These are phyloP conservation scores for Haematococcus lacustris DNA, from an alignment of 139 green algal species.

Conservation along the genomic window DNA sequence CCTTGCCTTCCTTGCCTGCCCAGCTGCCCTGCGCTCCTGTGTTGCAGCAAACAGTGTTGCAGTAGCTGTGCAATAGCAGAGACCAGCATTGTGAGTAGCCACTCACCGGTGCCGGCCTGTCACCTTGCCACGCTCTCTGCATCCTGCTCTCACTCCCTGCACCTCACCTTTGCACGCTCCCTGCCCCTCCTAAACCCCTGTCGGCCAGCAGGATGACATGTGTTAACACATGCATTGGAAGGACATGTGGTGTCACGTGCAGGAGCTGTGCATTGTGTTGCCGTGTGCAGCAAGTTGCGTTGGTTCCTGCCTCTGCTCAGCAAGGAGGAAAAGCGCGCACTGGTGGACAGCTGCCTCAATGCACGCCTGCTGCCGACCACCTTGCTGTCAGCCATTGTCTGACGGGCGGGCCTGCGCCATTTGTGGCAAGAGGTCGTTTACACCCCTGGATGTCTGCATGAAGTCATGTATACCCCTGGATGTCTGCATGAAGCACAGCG, in stretches of 20 bases:
- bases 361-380: background rate
- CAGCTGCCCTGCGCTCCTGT: too few relatives aligned
- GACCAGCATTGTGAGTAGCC: too few relatives aligned
- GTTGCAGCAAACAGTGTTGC: too few relatives aligned
- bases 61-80: too few relatives aligned
- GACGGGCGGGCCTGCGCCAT: too few relatives aligned
- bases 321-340: conserved; percentile 25
- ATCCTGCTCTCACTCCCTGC: background rate
- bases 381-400: too few relatives aligned
- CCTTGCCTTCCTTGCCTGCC: too few relatives aligned
- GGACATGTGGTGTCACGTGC: background rate
- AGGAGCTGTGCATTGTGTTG: background rate
- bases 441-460: too few relatives aligned
- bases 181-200: background rate
- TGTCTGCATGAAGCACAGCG: too few relatives aligned
- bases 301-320: conserved; percentile 56
- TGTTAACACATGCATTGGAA: background rate
- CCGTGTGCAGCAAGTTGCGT: conserved; percentile 24
- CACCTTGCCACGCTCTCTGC: background rate
- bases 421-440: too few relatives aligned
- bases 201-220: background rate
- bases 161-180: background rate
- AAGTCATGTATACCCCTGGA: too few relatives aligned
- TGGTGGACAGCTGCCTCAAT: conserved; percentile 36
- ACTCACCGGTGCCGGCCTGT: too few relatives aligned